Conservation (phyloP, 495 filamentous ascomycete species). For the Glonium stellatum region DNA sequence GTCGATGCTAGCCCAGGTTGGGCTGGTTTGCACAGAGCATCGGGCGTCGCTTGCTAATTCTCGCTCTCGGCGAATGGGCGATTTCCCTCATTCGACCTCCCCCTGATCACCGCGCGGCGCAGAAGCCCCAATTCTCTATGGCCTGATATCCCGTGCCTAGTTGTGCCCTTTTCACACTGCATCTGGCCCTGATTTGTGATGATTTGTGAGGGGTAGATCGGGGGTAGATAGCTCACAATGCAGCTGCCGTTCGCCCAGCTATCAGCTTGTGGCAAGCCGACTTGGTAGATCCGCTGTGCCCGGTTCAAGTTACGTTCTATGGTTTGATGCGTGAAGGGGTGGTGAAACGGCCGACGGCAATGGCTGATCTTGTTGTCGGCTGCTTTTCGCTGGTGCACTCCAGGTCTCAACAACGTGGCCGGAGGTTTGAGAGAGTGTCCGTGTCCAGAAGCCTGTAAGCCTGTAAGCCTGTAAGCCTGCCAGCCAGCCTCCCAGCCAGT, state of each 20-base stretch:
- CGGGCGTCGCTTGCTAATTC: neutral
- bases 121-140: neutral
- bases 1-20: neutral
- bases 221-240: no score
- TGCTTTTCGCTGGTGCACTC: no score
- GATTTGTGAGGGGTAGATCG: no score
- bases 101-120: constrained; percentile 4
- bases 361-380: no score
- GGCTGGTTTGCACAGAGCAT: neutral
- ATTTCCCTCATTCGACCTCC: constrained; percentile 2
- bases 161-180: neutral
- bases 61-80: neutral
- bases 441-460: neutral
- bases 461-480: neutral
- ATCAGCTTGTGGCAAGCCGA: no score
- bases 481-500: neutral
- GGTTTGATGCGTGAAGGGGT: no score
- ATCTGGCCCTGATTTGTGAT: neutral
- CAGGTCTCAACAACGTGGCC: no score
- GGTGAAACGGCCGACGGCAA: no score
- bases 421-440: no score
- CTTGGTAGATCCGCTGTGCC: no score
- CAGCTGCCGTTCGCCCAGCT: no score
- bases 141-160: neutral
- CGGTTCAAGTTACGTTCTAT: no score